Evolutionary conservation across 768 basidiomycete genomes (phyloP), one percentile per base, ranked within the genome.

Genomic region (Pisolithus tinctorius): DNA sequence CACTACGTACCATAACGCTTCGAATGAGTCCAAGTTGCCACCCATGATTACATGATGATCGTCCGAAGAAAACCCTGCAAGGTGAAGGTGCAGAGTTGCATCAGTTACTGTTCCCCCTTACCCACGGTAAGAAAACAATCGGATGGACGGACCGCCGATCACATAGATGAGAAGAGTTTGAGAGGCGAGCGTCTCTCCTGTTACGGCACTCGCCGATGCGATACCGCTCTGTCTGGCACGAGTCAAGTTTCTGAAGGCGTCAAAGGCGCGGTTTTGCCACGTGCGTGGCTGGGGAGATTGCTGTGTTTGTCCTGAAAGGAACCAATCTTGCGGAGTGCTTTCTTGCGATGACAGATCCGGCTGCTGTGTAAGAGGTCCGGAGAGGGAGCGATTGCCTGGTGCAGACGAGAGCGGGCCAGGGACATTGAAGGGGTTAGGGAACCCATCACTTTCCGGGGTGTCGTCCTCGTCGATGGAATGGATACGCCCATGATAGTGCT

Each of bases 101-200:
- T 57, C 45, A 58, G 41, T 47, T 25, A 39, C 39, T 13, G 43
- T 31, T 39, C 29, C 7, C 13, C 26, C 29, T 7, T 6, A 30
- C 26, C 16, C 27, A 30, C 25, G 13, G 52, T 38, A 46, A 45
- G 34, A 8, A 38, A 43, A 34, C 26, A 8, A 8, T 16, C 14
- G 30, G 4, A 45, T 34, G 47, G 45, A 66, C 77, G 46, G 55
- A 81, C 86, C 87, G 47, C 88, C 88, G 63, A 91, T 88, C 54
- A 94, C 91, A 69, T 91, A 93, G 51, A 94, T 92, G 66, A 93
- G 73, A 69, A 93, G 93, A 16, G 89, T 93, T 56, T 89, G 70
- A 42, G 82, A 82, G 16, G 69, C 70, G 9, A 59, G 55, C 6
- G 53, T 16, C 20, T 60, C 61, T 29, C 23, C 26, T 26, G 43